Percentiles rank a stretch among this genome's conserved stretches.
Evolutionary conservation across 73 alveolate genomes (phyloP).

Genomic region (Uronychia binucleata): DNA sequence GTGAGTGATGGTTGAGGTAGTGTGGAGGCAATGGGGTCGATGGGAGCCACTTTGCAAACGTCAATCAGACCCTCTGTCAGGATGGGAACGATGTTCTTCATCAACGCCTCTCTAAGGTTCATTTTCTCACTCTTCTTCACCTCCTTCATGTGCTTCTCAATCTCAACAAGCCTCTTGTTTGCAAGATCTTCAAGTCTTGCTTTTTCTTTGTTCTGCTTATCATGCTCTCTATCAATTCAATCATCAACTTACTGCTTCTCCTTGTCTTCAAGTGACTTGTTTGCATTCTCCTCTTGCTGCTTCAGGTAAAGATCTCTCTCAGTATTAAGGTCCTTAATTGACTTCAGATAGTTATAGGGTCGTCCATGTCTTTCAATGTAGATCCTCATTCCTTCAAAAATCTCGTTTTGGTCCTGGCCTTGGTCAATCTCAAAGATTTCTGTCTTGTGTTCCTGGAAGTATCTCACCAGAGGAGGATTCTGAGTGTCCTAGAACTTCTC

Average conservation of each 20-base stretch:
- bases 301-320: slow-evolving; percentile 78
- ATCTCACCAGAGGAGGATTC: slow-evolving; percentile 70
- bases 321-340: slow-evolving; percentile 70
- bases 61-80: slow-evolving; percentile 96
- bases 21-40: slow-evolving; percentile 96
- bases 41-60: slow-evolving; percentile 95
- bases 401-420: slow-evolving; percentile 78
- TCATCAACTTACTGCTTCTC: slow-evolving; percentile 25
- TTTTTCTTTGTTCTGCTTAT: slow-evolving; percentile 58
- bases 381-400: slow-evolving; percentile 91
- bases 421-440: slow-evolving; percentile 76
- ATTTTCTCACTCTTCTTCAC: slow-evolving; percentile 67
- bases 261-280: slow-evolving; percentile 35
- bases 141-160: slow-evolving; percentile 79
- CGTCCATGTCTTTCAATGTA: slow-evolving; percentile 96
- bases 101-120: slow-evolving; percentile 87
- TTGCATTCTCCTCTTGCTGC: slow-evolving; percentile 61
- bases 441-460: slow-evolving; percentile 80
- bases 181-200: slow-evolving; percentile 74
- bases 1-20: too few relatives aligned
- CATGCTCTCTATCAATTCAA: background rate
- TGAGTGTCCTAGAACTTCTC: slow-evolving; percentile 52
- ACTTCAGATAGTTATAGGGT: slow-evolving; percentile 91
- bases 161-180: slow-evolving; percentile 71
- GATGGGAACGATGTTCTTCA: slow-evolving; percentile 93